A percentile compares a stretch with the other conserved stretches of the same genome.
phyloP scores from a whole-genome alignment of 495 filamentous ascomycete species.

The Ascodesmis nigricans region DNA sequence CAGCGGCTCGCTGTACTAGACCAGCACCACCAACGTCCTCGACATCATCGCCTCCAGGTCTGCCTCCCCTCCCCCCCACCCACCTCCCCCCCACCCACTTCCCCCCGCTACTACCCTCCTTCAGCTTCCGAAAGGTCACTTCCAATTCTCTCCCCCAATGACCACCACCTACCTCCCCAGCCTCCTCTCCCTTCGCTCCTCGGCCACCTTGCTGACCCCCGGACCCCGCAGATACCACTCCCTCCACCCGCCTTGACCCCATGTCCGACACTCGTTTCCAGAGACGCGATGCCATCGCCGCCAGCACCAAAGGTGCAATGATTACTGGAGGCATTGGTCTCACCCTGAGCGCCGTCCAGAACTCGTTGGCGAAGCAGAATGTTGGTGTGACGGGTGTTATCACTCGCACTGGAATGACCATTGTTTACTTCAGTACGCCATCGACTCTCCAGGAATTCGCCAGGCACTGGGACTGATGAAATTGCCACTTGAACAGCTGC shows the following conservation, averaged over 20 bases:
- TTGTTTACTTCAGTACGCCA: conserved; percentile 40
- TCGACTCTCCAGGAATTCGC: background rate
- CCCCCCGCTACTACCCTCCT: too few species aligned
- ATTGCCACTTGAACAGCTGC: conserved; percentile 32
- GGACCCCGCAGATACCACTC: background rate
- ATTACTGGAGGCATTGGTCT: conserved; percentile 46
- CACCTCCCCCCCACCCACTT: too few species aligned
- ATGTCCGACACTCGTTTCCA: conserved; percentile 9
- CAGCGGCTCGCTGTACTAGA: too few species aligned
- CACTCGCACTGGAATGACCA: conserved; percentile 43
- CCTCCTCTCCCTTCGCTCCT: background rate
- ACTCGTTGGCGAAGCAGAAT: conserved; percentile 59
- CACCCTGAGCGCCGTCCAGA: conserved; percentile 56
- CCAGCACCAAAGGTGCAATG: conserved; percentile 38
- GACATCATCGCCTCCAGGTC: too few species aligned
- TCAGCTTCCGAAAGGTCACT: too few species aligned
- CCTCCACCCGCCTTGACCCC: background rate
- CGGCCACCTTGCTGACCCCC: background rate
- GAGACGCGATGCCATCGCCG: conserved; percentile 41
- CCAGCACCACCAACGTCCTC: too few species aligned
- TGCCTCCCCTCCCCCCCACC: too few species aligned
- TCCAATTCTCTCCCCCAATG: background rate
- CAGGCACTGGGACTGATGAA: conserved; percentile 1
- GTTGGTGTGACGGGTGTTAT: conserved; percentile 56
- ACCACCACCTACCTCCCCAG: background rate